Evolutionary conservation across 179 eudicot species (phyloP).

Genomic region (Silene coronaria): DNA sequence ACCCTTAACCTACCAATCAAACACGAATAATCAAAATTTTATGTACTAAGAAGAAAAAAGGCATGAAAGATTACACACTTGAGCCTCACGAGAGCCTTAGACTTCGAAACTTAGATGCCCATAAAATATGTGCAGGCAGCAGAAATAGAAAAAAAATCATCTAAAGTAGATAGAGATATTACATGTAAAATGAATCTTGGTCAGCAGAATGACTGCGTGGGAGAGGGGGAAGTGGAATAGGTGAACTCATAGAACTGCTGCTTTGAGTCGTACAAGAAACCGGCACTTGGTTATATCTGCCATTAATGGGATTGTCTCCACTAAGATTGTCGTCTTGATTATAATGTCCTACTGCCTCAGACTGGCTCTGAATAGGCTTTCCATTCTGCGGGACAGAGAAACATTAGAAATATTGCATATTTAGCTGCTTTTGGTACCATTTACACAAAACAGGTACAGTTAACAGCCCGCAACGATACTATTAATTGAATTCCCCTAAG

Average conservation of each 20-base stretch:
- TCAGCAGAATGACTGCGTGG: conserved; percentile 32
- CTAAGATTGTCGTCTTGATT: conserved; percentile 15
- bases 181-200: conserved; percentile 48
- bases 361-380: conserved; percentile 16
- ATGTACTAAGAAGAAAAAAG: conserved; percentile 2
- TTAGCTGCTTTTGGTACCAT: background rate
- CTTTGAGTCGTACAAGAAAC: conserved; percentile 18
- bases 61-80: conserved; percentile 1
- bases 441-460: background rate
- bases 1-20: background rate
- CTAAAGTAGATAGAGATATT: conserved; percentile 13
- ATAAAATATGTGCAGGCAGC: background rate
- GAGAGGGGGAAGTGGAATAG: conserved; percentile 45
- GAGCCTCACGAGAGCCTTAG: background rate
- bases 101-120: background rate
- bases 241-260: conserved; percentile 40
- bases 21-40: background rate
- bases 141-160: background rate
- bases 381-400: conserved; percentile 20
- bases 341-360: conserved; percentile 18
- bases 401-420: background rate
- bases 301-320: conserved; percentile 26
- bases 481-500: no score
- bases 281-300: conserved; percentile 16
- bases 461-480: background rate